Conservation (phyloP, 1,139 yeast species). For the Pichia sp. region DNA sequence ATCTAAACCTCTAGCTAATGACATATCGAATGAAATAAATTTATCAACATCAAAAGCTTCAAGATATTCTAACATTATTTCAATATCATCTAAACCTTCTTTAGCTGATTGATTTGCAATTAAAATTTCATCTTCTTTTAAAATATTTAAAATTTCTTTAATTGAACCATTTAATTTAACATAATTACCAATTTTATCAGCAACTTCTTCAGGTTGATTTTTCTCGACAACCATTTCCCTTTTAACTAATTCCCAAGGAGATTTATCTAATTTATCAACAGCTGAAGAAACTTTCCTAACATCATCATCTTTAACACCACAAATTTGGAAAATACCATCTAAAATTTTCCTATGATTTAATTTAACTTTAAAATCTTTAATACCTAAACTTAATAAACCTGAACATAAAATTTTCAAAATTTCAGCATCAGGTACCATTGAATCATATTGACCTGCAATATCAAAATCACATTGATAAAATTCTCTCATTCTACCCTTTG, state of each 20-base stretch:
- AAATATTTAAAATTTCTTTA: slow-evolving; percentile 52
- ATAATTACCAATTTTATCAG: slow-evolving; percentile 85
- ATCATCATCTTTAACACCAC: slow-evolving; percentile 92
- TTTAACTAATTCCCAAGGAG: slow-evolving; percentile 91
- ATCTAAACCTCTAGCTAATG: slow-evolving; percentile 94
- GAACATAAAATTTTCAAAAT: slow-evolving; percentile 72
- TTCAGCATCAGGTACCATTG: slow-evolving; percentile 96
- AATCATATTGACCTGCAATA: slow-evolving; percentile 84
- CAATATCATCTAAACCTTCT: slow-evolving; percentile 77
- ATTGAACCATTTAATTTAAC: slow-evolving; percentile 79
- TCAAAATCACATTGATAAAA: slow-evolving; percentile 98
- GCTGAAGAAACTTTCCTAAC: slow-evolving; percentile 91
- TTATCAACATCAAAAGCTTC: slow-evolving; percentile 69
- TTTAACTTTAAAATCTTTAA: slow-evolving; percentile 81
- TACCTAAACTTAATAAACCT: slow-evolving; percentile 77
- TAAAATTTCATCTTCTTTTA: slow-evolving; percentile 52
- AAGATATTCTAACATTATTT: slow-evolving; percentile 62
- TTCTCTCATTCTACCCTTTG: slow-evolving; percentile 99
- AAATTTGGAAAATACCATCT: slow-evolving; percentile 90
- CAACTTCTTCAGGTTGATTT: slow-evolving; percentile 83
- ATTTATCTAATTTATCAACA: slow-evolving; percentile 90
- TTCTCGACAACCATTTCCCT: slow-evolving; percentile 89
- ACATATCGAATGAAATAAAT: slow-evolving; percentile 75
- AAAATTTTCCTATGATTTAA: slow-evolving; percentile 90
- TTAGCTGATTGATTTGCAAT: slow-evolving; percentile 62